Conservation (phyloP, 2,329 filamentous ascomycete species). For the Zymoseptoria brevis region DNA sequence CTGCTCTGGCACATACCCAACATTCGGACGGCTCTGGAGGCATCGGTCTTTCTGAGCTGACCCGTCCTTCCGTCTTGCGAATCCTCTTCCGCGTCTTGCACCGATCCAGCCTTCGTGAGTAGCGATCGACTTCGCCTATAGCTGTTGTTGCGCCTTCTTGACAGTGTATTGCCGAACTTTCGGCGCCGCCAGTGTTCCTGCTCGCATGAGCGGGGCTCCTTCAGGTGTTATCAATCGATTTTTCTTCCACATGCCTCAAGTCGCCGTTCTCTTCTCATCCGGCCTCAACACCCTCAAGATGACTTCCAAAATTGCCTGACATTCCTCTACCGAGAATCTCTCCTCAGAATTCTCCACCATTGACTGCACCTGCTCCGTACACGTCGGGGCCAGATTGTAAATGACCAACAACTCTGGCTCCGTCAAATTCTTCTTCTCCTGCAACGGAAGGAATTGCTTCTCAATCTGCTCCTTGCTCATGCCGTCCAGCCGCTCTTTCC, state of each 20-base stretch:
- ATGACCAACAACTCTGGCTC: slow-evolving; percentile 30
- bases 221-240: too few relatives aligned
- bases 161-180: too few relatives aligned
- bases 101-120: too few relatives aligned
- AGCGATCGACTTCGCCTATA: too few relatives aligned
- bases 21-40: too few relatives aligned
- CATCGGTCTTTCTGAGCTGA: too few relatives aligned
- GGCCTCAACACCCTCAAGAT: slow-evolving; percentile 12
- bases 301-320: slow-evolving; percentile 24
- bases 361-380: slow-evolving; percentile 27
- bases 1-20: too few relatives aligned
- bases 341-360: slow-evolving; percentile 31
- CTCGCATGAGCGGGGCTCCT: too few relatives aligned
- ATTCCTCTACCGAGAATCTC: slow-evolving; percentile 27
- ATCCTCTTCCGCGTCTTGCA: too few relatives aligned
- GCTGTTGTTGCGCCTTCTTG: too few relatives aligned
- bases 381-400: slow-evolving; percentile 27
- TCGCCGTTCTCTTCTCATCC: slow-evolving; percentile 5
- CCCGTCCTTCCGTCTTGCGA: too few relatives aligned
- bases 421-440: slow-evolving; percentile 28
- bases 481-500: slow-evolving; percentile 14
- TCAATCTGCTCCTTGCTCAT: slow-evolving; percentile 21
- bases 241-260: not conserved
- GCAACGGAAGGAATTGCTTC: slow-evolving; percentile 22
- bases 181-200: too few relatives aligned